Evolutionary conservation across 441 rosid species (phyloP), one percentile per base, ranked within the genome.

Genomic region (Mallotus repandus): DNA sequence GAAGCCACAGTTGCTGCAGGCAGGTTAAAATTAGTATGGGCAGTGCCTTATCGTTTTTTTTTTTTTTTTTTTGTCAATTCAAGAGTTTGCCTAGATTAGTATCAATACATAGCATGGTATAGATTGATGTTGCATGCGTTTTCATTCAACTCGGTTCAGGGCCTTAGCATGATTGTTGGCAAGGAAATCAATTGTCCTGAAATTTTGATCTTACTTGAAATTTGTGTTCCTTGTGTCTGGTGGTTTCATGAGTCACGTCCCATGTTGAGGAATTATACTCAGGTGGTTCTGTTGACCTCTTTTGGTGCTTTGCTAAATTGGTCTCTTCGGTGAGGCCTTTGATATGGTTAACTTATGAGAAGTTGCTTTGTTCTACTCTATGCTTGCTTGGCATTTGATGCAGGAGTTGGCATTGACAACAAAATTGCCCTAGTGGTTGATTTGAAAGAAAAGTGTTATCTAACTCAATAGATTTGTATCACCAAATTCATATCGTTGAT

Each of bases 1-100:
- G 86, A 79, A 81, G 84, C 77, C 70, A 71, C 79, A 76, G 77
- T 78, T 72, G 72, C 64, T 66, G 83, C 80, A 79, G 84, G 82
- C 82, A 80, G 86, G 82, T 75, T 79, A 79, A 71, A 74, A 69
- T 62, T 84, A 80, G 81, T 71, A 65, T 66, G 73, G 73, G 78
- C 76, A 71, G 80, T 66, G 63, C 76, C 71, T 77, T 72, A 63
- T 77, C 64, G 48, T 72, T 55, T 9, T 68, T 1, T 35, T 1
- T 35, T 1, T 67, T 35, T 35, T 35, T 35, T 35, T 67, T 35
- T 35, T 1, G 4, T 5, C 41, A 66, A 22, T 79, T 76, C 55
- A 74, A 46, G 59, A 69, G 53, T 72, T 48, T 69, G 21, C 58
- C 35, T 60, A 12, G 14, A 29, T 53, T 59, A 55, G 58, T 49